Conservation (phyloP, 208 protist species). For the Trypanosomatidae sp. region DNA sequence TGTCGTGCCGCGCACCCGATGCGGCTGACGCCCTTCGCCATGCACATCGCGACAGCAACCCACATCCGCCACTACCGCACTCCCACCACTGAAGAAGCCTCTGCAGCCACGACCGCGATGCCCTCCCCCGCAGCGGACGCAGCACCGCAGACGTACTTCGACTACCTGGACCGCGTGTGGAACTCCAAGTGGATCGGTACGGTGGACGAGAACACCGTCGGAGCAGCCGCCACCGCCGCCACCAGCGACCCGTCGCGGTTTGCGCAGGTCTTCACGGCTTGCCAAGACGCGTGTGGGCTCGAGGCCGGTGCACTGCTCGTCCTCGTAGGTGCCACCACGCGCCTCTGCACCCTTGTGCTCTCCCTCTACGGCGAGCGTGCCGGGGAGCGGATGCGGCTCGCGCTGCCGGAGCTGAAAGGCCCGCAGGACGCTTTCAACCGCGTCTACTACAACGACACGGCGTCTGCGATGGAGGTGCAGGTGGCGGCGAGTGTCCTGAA, state of each 20-base stretch:
- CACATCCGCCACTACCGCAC: too few species aligned
- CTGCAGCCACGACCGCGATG: not conserved
- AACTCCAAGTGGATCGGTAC: conserved; percentile 73
- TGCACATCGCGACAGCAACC: too few species aligned
- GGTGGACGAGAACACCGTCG: conserved; percentile 32
- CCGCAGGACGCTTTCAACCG: conserved; percentile 76
- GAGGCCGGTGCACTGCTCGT: conserved; percentile 67
- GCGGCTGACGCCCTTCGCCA: too few species aligned
- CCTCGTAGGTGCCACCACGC: conserved; percentile 48
- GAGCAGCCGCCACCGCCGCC: not conserved
- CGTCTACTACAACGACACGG: conserved; percentile 69
- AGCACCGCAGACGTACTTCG: conserved; percentile 42
- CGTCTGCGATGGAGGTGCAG: conserved; percentile 78
- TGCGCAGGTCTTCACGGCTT: conserved; percentile 37
- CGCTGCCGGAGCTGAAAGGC: conserved; percentile 57
- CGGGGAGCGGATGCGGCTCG: conserved; percentile 70
- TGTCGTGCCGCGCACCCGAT: too few species aligned
- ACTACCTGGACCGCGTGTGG: conserved; percentile 61
- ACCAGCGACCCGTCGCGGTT: conserved; percentile 29
- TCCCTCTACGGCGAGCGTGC: conserved; percentile 87
- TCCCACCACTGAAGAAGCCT: not conserved
- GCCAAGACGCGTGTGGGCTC: conserved; percentile 42
- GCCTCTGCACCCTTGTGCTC: conserved; percentile 63
- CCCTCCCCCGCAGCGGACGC: too few species aligned
- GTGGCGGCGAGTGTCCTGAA: conserved; percentile 68